Evolutionary conservation across 2,329 filamentous ascomycete species (phyloP).

Genomic region (Triangularia verruculosa): DNA sequence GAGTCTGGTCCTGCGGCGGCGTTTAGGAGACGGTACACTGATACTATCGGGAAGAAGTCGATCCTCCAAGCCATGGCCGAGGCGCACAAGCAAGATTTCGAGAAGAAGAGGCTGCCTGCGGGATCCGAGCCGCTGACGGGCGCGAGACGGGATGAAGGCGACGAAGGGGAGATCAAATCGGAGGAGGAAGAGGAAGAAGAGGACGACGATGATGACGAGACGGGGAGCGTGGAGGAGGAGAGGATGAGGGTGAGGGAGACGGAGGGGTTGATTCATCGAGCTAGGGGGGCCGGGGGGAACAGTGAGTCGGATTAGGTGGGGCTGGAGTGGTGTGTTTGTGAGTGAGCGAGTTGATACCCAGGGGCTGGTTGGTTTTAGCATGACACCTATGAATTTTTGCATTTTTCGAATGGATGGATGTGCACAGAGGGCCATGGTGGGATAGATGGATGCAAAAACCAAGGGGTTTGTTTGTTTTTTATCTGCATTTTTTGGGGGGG

Average conservation of each 20-base stretch:
- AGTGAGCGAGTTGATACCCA: not conserved
- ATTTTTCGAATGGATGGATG: not conserved
- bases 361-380: not conserved
- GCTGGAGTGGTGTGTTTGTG: not conserved
- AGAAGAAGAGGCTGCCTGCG: slow-evolving; percentile 62
- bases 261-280: slow-evolving; percentile 21
- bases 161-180: slow-evolving; percentile 12
- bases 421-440: not conserved
- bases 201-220: slow-evolving; percentile 38
- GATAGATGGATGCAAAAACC: not conserved
- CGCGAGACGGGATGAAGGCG: slow-evolving; percentile 18
- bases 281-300: slow-evolving; percentile 11
- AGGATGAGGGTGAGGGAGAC: slow-evolving; percentile 32
- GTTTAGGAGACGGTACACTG: slow-evolving; percentile 34
- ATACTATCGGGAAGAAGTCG: slow-evolving; percentile 36
- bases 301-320: not conserved
- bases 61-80: slow-evolving; percentile 68
- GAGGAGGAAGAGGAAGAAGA: slow-evolving; percentile 19
- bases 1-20: slow-evolving; percentile 11
- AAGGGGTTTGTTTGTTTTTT: not conserved
- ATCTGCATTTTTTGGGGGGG: not conserved
- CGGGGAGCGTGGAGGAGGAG: slow-evolving; percentile 27
- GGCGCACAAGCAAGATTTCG: slow-evolving; percentile 89
- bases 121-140: slow-evolving; percentile 5
- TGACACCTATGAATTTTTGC: not conserved